Evolutionary conservation across 2,329 filamentous ascomycete species (phyloP), one percentile per base, ranked within the genome.

Genomic region (Talaromyces piceae): DNA sequence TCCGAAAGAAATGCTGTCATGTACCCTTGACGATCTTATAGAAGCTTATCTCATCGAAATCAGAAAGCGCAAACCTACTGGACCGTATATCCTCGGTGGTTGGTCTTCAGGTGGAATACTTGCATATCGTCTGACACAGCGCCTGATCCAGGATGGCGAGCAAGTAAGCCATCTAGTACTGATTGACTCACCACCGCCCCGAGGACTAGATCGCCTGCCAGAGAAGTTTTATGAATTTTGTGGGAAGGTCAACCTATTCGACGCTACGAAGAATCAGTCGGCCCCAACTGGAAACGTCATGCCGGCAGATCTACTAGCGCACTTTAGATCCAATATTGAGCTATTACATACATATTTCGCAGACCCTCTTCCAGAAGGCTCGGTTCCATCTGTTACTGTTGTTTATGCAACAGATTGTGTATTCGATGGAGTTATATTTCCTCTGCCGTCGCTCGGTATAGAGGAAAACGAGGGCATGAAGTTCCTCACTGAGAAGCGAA

Each of bases 71-170:
- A 72, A 78, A 55, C 70, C 74, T 3, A 63, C 64, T 11, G 72
- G 73, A 0, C 82, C 84, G 0, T 88, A 87, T 67, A 76, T 77
- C 47, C 68, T 89, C 1, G 79, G 81, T 13, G 87, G 87, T 20
- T 89, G 86, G 86, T 87, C 81, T 16, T 85, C 84, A 1, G 87
- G 86, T 20, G 86, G 86, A 30, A 83, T 88, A 41, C 82, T 83
- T 51, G 84, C 85, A 37, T 88, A 80, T 59, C 82, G 86, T 57
- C 81, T 82, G 6, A 77, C 81, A 57, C 77, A 77, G 48, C 79
- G 83, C 55, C 73, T 87, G 9, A 58, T 63, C 45, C 73, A 75
- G 54, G 74, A 73, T 37, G 45, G 7, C 5, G 45, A 47, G 6
- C n/a, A 47, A 13, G 20, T 23, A 23, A 31, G 27, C 37, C 28